Evolutionary conservation across 2,329 filamentous ascomycete genomes (phyloP).

Genomic region (Sporothrix schenckii): DNA sequence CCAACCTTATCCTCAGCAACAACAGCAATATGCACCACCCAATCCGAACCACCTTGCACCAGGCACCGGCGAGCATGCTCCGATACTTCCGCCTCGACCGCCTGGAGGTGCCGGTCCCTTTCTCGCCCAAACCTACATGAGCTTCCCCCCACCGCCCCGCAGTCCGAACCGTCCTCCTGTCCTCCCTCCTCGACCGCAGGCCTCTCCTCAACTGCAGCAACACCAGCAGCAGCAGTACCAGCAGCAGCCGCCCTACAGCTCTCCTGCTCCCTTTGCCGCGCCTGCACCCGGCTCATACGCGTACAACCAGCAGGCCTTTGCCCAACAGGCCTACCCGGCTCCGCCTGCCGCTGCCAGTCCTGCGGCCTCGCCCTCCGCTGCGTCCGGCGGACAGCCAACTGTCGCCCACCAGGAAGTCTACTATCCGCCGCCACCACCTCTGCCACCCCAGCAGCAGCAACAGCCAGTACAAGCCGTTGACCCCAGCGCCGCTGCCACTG

Average conservation of each 20-base stretch:
- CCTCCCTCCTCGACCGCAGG: conserved; percentile 25
- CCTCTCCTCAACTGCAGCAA: neutral
- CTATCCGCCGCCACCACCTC: conserved; percentile 27
- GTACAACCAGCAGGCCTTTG: conserved; percentile 18
- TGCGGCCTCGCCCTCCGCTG: neutral
- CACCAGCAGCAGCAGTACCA: neutral
- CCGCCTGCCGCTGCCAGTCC: neutral
- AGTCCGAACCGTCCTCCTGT: conserved; percentile 30
- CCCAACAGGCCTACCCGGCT: neutral
- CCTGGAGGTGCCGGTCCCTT: conserved; percentile 2
- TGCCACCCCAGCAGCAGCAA: neutral
- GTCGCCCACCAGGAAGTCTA: neutral
- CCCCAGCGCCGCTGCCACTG: neutral
- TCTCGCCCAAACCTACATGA: conserved; percentile 12
- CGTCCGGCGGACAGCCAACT: neutral
- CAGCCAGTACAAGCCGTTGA: neutral
- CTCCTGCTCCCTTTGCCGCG: neutral
- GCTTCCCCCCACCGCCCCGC: conserved; percentile 33
- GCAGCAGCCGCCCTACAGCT: neutral
- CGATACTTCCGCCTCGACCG: conserved; percentile 28
- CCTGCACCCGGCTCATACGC: neutral
- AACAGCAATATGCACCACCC: neutral
- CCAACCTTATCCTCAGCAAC: neutral
- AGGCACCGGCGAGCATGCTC: neutral
- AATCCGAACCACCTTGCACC: neutral